Evolutionary conservation across 768 basidiomycete genomes (phyloP).

Genomic region (Lentinula raphanica): DNA sequence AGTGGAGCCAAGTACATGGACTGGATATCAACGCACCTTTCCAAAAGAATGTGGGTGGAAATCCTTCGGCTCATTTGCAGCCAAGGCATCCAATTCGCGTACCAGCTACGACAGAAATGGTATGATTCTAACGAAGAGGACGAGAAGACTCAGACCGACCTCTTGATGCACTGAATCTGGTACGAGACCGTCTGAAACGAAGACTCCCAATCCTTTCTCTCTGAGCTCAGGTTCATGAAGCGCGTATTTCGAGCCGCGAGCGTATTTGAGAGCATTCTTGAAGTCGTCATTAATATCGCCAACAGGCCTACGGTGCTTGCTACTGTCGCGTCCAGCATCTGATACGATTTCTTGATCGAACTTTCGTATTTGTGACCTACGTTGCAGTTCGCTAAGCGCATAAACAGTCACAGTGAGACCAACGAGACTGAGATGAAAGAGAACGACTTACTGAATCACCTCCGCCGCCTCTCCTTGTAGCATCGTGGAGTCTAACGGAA

Average conservation of each 20-base stretch:
- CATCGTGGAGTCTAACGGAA: not conserved
- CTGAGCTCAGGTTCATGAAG: not conserved
- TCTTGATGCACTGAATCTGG: constrained; percentile 12
- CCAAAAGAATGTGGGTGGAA: constrained; percentile 14
- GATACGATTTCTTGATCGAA: not conserved
- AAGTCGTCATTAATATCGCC: not conserved
- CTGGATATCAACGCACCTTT: not conserved
- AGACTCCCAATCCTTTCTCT: not conserved
- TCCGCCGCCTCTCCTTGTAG: not conserved
- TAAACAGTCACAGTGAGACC: not conserved
- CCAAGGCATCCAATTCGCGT: constrained; percentile 11
- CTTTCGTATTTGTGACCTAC: not conserved
- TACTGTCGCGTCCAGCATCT: not conserved
- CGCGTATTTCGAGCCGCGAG: not conserved
- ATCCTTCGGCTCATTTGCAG: constrained; percentile 11
- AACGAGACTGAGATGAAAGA: not conserved
- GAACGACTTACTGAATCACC: not conserved
- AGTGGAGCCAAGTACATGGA: not conserved
- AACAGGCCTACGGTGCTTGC: not conserved
- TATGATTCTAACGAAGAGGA: not conserved
- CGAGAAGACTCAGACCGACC: not conserved
- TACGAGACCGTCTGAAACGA: constrained; percentile 10
- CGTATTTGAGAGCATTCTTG: not conserved
- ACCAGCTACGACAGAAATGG: constrained; percentile 3
- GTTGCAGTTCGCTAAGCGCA: not conserved